Evolutionary conservation across 1,284 basidiomycete species (phyloP).

Genomic region (Melampsora larici-populina): DNA sequence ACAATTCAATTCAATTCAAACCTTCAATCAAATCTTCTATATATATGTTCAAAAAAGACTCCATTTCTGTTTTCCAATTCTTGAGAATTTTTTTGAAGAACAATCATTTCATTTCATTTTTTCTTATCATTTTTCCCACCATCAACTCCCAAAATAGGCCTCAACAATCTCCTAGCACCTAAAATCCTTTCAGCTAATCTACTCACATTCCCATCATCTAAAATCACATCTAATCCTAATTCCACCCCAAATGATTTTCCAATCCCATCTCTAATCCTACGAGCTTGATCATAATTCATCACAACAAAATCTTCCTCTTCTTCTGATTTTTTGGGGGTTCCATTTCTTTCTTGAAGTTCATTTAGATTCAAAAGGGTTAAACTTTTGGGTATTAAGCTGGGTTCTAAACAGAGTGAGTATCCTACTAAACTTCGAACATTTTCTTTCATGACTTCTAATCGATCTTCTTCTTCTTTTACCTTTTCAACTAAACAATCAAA

Average conservation of each 20-base stretch:
- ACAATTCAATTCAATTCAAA: no score
- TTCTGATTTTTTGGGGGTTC: constrained; percentile 36
- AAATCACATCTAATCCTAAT: constrained; percentile 78
- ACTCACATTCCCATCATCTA: constrained; percentile 86
- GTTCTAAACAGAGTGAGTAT: constrained; percentile 31
- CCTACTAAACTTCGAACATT: constrained; percentile 24
- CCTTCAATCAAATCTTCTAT: no score
- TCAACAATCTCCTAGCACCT: constrained; percentile 69
- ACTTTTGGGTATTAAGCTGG: constrained; percentile 19
- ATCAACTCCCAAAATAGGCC: constrained; percentile 17
- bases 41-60: no score
- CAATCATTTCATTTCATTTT: no score
- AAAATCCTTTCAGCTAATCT: constrained; percentile 77
- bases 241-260: constrained; percentile 80
- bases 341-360: constrained; percentile 16
- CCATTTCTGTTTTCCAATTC: no score
- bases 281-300: constrained; percentile 84
- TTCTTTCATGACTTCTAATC: background rate
- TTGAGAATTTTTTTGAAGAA: no score
- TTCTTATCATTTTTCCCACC: no score
- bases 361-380: background rate
- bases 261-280: constrained; percentile 74
- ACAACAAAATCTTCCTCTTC: constrained; percentile 91
- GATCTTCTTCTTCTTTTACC: constrained; percentile 32
- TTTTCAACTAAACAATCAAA: constrained; percentile 25